Evolutionary conservation across 2,329 filamentous ascomycete species (phyloP), one percentile per base, ranked within the genome.

Genomic region (Fusarium tjaetaba): DNA sequence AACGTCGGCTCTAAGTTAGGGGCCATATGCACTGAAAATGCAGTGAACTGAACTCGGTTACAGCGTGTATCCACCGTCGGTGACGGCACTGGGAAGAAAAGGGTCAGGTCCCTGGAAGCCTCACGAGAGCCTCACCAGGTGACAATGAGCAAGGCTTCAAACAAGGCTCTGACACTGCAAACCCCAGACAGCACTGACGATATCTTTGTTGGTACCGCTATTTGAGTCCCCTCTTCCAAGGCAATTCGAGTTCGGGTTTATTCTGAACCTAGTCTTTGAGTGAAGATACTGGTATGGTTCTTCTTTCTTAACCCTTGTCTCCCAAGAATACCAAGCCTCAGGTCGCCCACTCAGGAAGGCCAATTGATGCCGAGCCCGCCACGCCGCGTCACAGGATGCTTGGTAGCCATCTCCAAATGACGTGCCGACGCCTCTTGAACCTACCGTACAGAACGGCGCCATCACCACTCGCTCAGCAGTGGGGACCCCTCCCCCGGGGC

Each of bases 311-410:
- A 70, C 51, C 71, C 70, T 49, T 55, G 72, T 69, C 69, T 49
- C 69, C 74, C 69, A 76, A 69, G 66, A 71, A 68, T 70, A 70
- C 74, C 74, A 76, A 76, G 74, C 56, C 64, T 52, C 59, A 52
- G 57, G 61, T 39, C n/a, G 62, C 42, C 72, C 70, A 69, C 61
- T 72, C 65, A 70, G 63, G 64, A 70, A 66, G 42, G 65, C 46
- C 61, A 71, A 75, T 68, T 75, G 72, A 63, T 66, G 57, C 74
- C 76, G 68, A 75, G 64, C 64, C 72, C 75, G 75, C 74, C 72
- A 77, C 74, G 75, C 75, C 75, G 75, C 74, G 75, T 75, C 72
- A 77, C 72, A 74, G 62, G 52, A 52, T 75, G 49, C 55, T 58
- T 58, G 53, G 48, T 52, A 32, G 26, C 28, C 38, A 43, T 70